phyloP scores from a whole-genome alignment of 208 protist genomes.

The Blechomonas ayalai region DNA sequence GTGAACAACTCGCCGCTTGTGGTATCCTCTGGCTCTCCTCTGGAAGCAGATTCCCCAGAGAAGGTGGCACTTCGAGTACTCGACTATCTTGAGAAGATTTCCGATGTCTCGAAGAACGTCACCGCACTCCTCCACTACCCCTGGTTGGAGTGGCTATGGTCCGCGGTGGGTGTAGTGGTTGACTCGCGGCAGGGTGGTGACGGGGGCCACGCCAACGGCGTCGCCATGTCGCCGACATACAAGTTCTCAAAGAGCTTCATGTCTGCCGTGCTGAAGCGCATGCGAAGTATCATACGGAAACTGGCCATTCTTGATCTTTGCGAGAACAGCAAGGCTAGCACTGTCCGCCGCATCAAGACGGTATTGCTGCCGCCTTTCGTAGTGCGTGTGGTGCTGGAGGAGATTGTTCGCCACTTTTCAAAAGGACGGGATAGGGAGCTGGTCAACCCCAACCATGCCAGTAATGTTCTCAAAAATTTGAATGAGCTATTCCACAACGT shows the following conservation, averaged over 20 bases:
- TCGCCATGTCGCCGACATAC: background rate
- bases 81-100: slow-evolving; percentile 71
- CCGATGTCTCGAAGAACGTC: slow-evolving; percentile 56
- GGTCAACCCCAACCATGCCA: slow-evolving; percentile 24
- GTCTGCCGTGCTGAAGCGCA: slow-evolving; percentile 30
- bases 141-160: slow-evolving; percentile 82
- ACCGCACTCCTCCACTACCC: slow-evolving; percentile 46
- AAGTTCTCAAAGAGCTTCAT: slow-evolving; percentile 13
- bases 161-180: slow-evolving; percentile 40
- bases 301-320: slow-evolving; percentile 70
- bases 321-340: slow-evolving; percentile 42
- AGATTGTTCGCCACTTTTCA: slow-evolving; percentile 54
- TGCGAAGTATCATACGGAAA: slow-evolving; percentile 54
- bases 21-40: background rate
- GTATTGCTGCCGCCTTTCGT: slow-evolving; percentile 30
- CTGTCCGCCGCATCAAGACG: slow-evolving; percentile 35
- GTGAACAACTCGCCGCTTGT: too few relatives aligned
- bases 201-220: background rate
- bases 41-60: slow-evolving; percentile 10
- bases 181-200: background rate
- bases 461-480: slow-evolving; percentile 73
- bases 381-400: slow-evolving; percentile 64
- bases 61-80: slow-evolving; percentile 49
- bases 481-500: slow-evolving; percentile 59
- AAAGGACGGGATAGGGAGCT: slow-evolving; percentile 26